Conservation (phyloP, 441 rosid species). For the Geranium incanum region DNA sequence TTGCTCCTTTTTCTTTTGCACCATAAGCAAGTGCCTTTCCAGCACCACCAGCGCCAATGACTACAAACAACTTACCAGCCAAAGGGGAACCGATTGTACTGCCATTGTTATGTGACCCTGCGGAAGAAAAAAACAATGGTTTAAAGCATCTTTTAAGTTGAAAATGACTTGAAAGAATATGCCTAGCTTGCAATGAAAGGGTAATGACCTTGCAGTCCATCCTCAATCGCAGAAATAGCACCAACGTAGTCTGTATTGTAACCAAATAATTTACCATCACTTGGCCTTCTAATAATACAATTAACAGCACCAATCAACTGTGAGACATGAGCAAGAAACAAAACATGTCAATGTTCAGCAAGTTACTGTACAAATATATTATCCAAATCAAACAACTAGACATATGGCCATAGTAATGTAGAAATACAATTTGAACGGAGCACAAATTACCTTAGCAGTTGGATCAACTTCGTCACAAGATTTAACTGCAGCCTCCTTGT, state of each 20-base stretch:
- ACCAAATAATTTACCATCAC: slow-evolving; percentile 56
- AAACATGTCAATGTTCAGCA: not conserved
- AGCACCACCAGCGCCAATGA: slow-evolving; percentile 80
- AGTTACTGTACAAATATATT: not conserved
- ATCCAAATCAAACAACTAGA: slow-evolving; percentile 11
- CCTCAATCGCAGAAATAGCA: slow-evolving; percentile 73
- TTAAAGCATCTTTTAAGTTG: slow-evolving; percentile 13
- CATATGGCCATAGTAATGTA: not conserved
- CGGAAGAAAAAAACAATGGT: slow-evolving; percentile 12
- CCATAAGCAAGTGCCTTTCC: slow-evolving; percentile 78
- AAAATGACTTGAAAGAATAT: slow-evolving; percentile 13
- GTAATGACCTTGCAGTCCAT: slow-evolving; percentile 50
- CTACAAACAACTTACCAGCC: slow-evolving; percentile 58
- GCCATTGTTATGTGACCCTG: slow-evolving; percentile 32
- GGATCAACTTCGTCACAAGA: slow-evolving; percentile 86
- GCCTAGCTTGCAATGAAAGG: slow-evolving; percentile 15
- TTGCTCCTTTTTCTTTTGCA: slow-evolving; percentile 66
- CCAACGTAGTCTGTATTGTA: slow-evolving; percentile 64
- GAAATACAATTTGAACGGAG: slow-evolving; percentile 11
- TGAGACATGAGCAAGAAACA: slow-evolving; percentile 22
- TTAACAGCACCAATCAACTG: slow-evolving; percentile 87
- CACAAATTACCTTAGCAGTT: slow-evolving; percentile 64
- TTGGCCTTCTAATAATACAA: slow-evolving; percentile 53
- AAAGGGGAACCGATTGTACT: slow-evolving; percentile 39
- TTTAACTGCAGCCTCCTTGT: slow-evolving; percentile 75